A percentile compares a stretch with the other conserved stretches of the same genome.
Evolutionary conservation across 176 grass and related monocot species (phyloP).

Genomic region (Miscanthus lutarioriparius): DNA sequence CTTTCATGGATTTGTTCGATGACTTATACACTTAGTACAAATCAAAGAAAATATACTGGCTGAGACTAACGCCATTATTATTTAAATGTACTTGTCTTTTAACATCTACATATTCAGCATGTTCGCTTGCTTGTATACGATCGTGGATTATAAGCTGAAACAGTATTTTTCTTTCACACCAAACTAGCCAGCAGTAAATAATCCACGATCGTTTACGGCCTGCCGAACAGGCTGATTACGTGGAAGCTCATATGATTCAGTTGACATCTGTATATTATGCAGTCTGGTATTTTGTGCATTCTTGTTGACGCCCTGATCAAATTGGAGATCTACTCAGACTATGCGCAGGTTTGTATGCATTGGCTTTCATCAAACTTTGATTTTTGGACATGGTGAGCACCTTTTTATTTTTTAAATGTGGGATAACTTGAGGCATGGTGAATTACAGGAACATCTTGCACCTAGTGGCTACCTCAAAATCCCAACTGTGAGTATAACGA

Average conservation of each 20-base stretch:
- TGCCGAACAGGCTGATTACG: too few relatives aligned
- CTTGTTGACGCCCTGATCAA: conserved; percentile 84
- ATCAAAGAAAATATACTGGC: conserved; percentile 12
- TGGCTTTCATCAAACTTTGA: conserved; percentile 12
- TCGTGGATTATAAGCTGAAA: too few relatives aligned
- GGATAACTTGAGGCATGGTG: conserved; percentile 41
- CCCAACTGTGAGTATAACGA: conserved; percentile 73
- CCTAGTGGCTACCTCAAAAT: conserved; percentile 96
- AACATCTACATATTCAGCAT: conserved; percentile 16
- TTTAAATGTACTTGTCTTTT: background rate
- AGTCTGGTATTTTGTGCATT: conserved; percentile 65
- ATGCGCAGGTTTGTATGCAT: conserved; percentile 68
- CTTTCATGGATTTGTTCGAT: background rate
- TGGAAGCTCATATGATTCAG: background rate
- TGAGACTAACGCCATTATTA: background rate
- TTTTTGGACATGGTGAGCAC: background rate
- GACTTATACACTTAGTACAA: background rate
- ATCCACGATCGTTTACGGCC: too few relatives aligned
- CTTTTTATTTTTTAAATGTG: background rate
- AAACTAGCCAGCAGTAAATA: too few relatives aligned
- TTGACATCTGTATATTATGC: conserved; percentile 27
- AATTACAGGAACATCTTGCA: conserved; percentile 83
- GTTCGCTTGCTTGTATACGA: too few relatives aligned
- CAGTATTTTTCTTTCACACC: too few relatives aligned
- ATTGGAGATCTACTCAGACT: conserved; percentile 83